These are phyloP conservation scores for Trametes meyenii DNA, from an alignment of 768 basidiomycete species.

Conservation along the genomic window DNA sequence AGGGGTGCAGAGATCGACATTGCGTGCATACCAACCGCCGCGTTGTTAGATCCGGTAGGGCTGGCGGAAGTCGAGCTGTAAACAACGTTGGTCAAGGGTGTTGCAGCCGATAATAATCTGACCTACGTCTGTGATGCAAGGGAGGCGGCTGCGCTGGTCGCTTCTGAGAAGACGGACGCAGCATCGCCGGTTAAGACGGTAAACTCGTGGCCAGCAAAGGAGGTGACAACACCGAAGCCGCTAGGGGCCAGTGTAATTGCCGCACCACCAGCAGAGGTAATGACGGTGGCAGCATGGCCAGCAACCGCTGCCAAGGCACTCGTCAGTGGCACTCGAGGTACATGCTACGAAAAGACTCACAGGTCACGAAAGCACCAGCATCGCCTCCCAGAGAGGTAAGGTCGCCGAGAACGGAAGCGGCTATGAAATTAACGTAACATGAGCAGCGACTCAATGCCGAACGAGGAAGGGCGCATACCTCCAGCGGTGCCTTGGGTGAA, in stretches of 20 bases:
- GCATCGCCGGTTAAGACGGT: constrained; percentile 49
- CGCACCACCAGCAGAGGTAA: constrained; percentile 60
- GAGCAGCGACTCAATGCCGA: background rate
- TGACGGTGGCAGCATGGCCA: constrained; percentile 54
- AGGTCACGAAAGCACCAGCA: constrained; percentile 35
- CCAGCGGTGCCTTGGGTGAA: background rate
- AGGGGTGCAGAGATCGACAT: constrained; percentile 30
- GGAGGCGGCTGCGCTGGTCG: constrained; percentile 18
- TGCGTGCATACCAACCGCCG: constrained; percentile 24
- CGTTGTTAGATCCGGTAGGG: constrained; percentile 15
- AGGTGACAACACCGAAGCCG: constrained; percentile 45
- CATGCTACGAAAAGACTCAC: constrained; percentile 25
- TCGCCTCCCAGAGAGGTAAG: constrained; percentile 36
- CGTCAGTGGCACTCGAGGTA: background rate
- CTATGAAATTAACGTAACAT: constrained; percentile 5
- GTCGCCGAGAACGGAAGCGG: constrained; percentile 28
- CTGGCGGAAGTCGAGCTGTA: background rate
- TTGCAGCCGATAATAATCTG: background rate
- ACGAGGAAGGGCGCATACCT: background rate
- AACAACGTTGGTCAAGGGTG: background rate
- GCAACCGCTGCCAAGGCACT: constrained; percentile 48
- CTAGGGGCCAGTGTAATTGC: constrained; percentile 60
- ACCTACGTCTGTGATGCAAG: background rate
- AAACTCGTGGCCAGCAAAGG: constrained; percentile 55
- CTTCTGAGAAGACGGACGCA: constrained; percentile 33